Conservation (phyloP, 73 alveolate genomes). For the Paramecium pentaurelia region DNA sequence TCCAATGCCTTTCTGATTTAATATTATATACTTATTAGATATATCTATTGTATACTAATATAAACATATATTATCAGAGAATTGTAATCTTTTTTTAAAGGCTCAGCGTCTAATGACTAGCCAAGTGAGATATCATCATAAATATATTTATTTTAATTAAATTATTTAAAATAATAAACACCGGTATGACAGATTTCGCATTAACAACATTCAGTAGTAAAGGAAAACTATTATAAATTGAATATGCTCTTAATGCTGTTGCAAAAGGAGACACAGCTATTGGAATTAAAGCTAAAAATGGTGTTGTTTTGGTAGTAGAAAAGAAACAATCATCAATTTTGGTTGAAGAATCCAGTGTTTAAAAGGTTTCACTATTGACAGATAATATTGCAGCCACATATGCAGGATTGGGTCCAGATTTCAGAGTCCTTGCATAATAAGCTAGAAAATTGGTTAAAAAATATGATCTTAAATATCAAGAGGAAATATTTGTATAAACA, state of each 20-base stretch:
- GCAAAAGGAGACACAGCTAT: slow-evolving; percentile 92
- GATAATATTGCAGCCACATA: slow-evolving; percentile 85
- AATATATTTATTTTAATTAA: not conserved
- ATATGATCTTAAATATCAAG: slow-evolving; percentile 79
- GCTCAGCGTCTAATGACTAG: not conserved
- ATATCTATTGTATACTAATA: not conserved
- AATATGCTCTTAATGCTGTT: slow-evolving; percentile 92
- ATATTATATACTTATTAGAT: not conserved
- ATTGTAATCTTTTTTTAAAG: slow-evolving; percentile 2
- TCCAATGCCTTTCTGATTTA: not conserved
- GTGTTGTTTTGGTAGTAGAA: slow-evolving; percentile 93
- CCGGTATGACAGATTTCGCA: slow-evolving; percentile 47
- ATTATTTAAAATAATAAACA: not conserved
- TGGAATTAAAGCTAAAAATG: slow-evolving; percentile 89
- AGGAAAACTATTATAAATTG: slow-evolving; percentile 85
- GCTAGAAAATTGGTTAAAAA: slow-evolving; percentile 85
- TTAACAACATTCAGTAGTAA: slow-evolving; percentile 85
- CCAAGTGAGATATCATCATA: not conserved
- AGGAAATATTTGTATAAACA: slow-evolving; percentile 80
- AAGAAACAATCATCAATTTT: slow-evolving; percentile 85
- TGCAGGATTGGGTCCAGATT: slow-evolving; percentile 93
- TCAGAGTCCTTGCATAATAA: slow-evolving; percentile 75
- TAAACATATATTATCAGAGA: not conserved
- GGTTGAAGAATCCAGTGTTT: slow-evolving; percentile 83
- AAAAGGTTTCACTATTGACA: slow-evolving; percentile 72